Conservation (phyloP, 768 basidiomycete genomes). For the Termitomyces sp. region DNA sequence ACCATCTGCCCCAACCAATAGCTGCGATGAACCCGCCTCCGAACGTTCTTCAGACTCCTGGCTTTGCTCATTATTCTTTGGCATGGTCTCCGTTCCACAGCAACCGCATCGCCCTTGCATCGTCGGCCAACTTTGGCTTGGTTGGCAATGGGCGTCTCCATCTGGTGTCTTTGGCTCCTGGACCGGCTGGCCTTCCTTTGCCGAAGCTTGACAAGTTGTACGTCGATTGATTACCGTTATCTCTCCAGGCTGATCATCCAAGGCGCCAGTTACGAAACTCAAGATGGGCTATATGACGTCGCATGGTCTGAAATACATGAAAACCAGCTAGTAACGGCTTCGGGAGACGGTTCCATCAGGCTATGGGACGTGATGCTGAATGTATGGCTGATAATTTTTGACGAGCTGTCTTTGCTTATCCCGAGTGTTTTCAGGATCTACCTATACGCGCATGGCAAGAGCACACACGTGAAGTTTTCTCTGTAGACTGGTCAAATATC, state of each 20-base stretch:
- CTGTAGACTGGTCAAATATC: constrained; percentile 93
- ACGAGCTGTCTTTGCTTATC: constrained; percentile 12
- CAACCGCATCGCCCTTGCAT: constrained; percentile 69
- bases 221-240: constrained; percentile 22
- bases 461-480: constrained; percentile 89
- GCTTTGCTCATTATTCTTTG: constrained; percentile 77
- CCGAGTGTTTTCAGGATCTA: constrained; percentile 53
- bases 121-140: constrained; percentile 89
- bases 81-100: constrained; percentile 87
- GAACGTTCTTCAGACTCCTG: constrained; percentile 62
- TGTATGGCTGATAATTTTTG: constrained; percentile 35
- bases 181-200: constrained; percentile 35
- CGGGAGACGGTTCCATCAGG: constrained; percentile 86
- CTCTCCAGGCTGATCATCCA: constrained; percentile 18
- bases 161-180: constrained; percentile 47
- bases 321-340: constrained; percentile 85
- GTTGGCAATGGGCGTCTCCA: constrained; percentile 93
- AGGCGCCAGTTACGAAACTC: constrained; percentile 70
- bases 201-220: constrained; percentile 66
- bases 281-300: constrained; percentile 85
- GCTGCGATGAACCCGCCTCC: constrained; percentile 32
- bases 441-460: constrained; percentile 94
- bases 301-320: constrained; percentile 96
- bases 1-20: neutral
- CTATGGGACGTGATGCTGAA: constrained; percentile 89